Conservation (phyloP, 2,329 filamentous ascomycete species). For the Clathrospora elynae region DNA sequence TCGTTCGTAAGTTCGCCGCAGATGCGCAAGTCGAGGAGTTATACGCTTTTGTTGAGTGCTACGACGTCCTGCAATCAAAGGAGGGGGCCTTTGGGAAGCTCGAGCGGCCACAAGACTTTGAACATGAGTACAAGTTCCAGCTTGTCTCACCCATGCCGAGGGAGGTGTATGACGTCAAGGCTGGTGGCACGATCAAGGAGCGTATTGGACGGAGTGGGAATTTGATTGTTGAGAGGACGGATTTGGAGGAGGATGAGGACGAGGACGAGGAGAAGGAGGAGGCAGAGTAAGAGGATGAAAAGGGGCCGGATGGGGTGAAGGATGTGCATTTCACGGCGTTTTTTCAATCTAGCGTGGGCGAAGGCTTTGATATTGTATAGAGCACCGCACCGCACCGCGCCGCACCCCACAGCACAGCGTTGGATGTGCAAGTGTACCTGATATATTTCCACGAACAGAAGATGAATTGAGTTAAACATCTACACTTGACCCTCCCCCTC, state of each 20-base stretch:
- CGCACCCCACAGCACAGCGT: too few species aligned
- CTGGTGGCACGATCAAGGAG: constrained; percentile 68
- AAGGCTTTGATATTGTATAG: too few species aligned
- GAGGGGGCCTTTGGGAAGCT: constrained; percentile 42
- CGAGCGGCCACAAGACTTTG: constrained; percentile 68
- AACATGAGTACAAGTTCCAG: constrained; percentile 82
- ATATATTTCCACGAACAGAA: too few species aligned
- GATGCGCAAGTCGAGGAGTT: constrained; percentile 81
- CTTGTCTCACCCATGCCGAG: constrained; percentile 86
- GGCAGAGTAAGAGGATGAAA: too few species aligned
- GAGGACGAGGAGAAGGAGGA: constrained; percentile 44
- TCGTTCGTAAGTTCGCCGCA: constrained; percentile 74
- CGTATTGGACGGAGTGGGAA: constrained; percentile 83
- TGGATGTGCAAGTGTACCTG: too few species aligned
- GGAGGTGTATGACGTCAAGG: constrained; percentile 74
- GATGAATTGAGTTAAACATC: too few species aligned
- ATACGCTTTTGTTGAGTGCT: constrained; percentile 95
- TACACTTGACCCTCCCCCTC: too few species aligned
- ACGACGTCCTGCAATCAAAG: constrained; percentile 64
- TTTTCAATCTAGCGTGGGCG: too few species aligned
- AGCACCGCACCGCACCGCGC: too few species aligned
- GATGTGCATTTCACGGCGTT: too few species aligned
- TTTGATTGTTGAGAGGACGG: constrained; percentile 79
- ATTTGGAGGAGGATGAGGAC: constrained; percentile 61
- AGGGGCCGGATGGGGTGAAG: too few species aligned